A percentile compares a stretch with the other conserved stretches of the same genome.
Evolutionary conservation across 306 rosid genomes (phyloP).

Genomic region (Potentilla sterilis): DNA sequence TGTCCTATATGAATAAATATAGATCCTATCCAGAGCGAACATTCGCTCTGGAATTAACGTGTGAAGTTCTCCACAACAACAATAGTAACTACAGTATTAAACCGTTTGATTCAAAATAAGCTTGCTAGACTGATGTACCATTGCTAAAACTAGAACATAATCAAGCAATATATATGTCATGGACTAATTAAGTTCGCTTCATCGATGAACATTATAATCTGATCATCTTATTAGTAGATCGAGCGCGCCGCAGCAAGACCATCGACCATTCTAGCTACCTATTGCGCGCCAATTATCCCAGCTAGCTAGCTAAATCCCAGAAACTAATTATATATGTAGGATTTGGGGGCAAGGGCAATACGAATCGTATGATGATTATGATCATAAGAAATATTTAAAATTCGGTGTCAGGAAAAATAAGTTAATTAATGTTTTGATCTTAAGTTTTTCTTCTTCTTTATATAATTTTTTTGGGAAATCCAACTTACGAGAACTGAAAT

Average conservation of each 20-base stretch:
- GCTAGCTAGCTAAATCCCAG: neutral
- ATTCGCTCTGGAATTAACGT: too few relatives aligned
- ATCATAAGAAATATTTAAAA: too few relatives aligned
- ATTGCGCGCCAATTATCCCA: neutral
- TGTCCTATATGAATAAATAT: too few relatives aligned
- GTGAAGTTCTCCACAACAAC: neutral
- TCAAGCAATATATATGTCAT: neutral
- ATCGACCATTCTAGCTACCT: neutral
- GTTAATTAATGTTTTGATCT: neutral
- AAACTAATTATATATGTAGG: neutral
- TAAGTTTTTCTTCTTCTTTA: neutral
- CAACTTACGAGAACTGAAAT: neutral
- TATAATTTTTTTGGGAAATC: neutral
- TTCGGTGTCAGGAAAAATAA: neutral
- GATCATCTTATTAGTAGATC: neutral
- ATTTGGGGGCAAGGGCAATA: neutral
- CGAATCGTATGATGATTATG: too few relatives aligned
- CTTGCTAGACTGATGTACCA: neutral
- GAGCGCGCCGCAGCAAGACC: neutral
- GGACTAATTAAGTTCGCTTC: neutral
- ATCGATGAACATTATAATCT: neutral
- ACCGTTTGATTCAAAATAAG: neutral
- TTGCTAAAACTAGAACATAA: neutral
- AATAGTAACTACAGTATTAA: neutral
- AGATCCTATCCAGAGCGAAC: too few relatives aligned